Base-by-base conservation (phyloP, 2,329 filamentous ascomycete genomes). In the Conoideocrella luteorostrata region DNA sequence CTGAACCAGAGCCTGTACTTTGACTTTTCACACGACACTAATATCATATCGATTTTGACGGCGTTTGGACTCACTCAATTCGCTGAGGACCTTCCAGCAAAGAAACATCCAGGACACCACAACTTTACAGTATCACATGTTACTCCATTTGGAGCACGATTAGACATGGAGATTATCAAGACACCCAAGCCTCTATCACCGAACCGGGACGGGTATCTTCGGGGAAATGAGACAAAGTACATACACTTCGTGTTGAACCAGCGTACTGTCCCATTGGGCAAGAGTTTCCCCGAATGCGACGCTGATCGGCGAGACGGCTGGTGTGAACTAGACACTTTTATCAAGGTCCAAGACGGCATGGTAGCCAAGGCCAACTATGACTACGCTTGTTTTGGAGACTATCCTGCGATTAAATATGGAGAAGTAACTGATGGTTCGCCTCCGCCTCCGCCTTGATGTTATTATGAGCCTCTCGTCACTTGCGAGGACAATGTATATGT, bases 21-120 rank as follows among this genome's bases (percentile, higher is more conserved):
- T 39, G 86, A 89, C 66, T 89, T 89, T 60, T 82, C 77, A 13
- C 86, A 90, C 60, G 86, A 90, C 62, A 84, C 82, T 24, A 86
- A 85, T 57, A 86, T 87, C 47, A 70, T 82, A 52, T 75, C 75
- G 21, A 76, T 88, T 50, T 66, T 89, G 4, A 80, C 83, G 0
- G 85, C 86, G 0, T 85, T 90, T 47, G 84, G 84, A 2, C 69
- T 89, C 37, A 78, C 66, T 3, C 85, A 89, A 56, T 88, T 90
- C 56, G 67, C 71, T 2, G 68, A 75, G 17, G 65, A 75, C 12
- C 68, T 88, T 4, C 77, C 80, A 1, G 66, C 74, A 2, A 68
- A 71, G 10, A 61, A 66, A 22, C 74, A 84, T 46, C 74, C 75
- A 0, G 72, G 74, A 10, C 62, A 70, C 5, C 79, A 82, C 56